phyloP scores from a whole-genome alignment of 306 rosid species.

The Hippophae gyantsensis region DNA sequence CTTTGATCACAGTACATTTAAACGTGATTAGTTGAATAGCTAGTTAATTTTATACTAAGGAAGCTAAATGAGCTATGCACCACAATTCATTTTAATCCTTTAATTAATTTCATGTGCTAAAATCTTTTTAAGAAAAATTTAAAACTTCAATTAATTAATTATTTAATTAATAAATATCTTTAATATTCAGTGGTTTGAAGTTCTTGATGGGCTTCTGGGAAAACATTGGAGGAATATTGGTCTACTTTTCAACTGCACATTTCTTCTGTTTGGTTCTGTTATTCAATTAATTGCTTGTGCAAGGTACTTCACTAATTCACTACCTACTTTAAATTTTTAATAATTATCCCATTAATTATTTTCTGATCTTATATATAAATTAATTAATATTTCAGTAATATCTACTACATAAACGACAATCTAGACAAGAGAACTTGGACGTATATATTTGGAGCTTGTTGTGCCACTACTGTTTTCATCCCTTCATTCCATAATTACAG shows the following conservation, averaged over 20 bases:
- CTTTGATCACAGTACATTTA: too few species aligned
- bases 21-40: too few species aligned
- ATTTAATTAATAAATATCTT: neutral
- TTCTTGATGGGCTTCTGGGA: slow-evolving; percentile 91
- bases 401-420: slow-evolving; percentile 94
- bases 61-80: too few species aligned
- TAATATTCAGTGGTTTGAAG: slow-evolving; percentile 85
- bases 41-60: too few species aligned
- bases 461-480: slow-evolving; percentile 91
- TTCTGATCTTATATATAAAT: neutral
- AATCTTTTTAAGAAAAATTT: too few species aligned
- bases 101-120: too few species aligned
- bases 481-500: slow-evolving; percentile 97
- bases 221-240: slow-evolving; percentile 91
- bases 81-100: too few species aligned
- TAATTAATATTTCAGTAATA: slow-evolving; percentile 45
- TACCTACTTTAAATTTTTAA: neutral
- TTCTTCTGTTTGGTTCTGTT: slow-evolving; percentile 96
- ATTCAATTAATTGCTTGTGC: slow-evolving; percentile 97
- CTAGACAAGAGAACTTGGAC: slow-evolving; percentile 99
- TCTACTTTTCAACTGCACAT: slow-evolving; percentile 90
- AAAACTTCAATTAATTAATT: too few species aligned
- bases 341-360: neutral
- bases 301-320: slow-evolving; percentile 31
- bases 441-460: slow-evolving; percentile 91